phyloP scores from a whole-genome alignment of 257 asterid genomes.

The Scutellaria minor region DNA sequence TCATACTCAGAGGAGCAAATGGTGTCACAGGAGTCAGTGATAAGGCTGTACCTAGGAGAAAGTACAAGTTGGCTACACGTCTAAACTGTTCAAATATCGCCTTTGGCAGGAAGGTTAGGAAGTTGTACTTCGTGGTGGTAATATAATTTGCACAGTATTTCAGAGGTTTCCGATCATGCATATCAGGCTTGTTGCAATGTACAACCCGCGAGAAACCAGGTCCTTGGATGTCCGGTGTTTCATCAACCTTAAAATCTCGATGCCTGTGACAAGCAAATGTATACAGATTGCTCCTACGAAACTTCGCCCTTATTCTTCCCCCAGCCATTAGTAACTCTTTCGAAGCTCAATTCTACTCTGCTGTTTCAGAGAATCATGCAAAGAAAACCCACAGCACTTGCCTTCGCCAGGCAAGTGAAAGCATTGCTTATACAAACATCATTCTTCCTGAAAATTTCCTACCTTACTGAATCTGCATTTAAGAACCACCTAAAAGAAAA shows the following conservation, averaged over 20 bases:
- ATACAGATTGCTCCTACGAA: slow-evolving; percentile 78
- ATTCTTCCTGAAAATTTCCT: slow-evolving; percentile 37
- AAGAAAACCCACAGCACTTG: slow-evolving; percentile 44
- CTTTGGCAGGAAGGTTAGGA: slow-evolving; percentile 84
- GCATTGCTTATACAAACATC: slow-evolving; percentile 34
- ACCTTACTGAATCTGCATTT: slow-evolving; percentile 29
- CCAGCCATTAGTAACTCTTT: slow-evolving; percentile 54
- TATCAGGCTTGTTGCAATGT: slow-evolving; percentile 76
- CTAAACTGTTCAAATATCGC: slow-evolving; percentile 92
- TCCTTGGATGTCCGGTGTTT: slow-evolving; percentile 57
- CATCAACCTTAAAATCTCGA: slow-evolving; percentile 50
- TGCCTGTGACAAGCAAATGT: slow-evolving; percentile 79
- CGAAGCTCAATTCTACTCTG: slow-evolving; percentile 35
- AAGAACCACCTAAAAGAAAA: slow-evolving; percentile 45
- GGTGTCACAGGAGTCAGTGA: slow-evolving; percentile 88
- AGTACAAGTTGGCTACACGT: slow-evolving; percentile 95
- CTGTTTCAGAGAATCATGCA: slow-evolving; percentile 17
- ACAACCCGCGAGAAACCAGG: slow-evolving; percentile 85
- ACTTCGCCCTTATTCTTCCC: slow-evolving; percentile 76
- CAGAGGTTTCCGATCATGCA: slow-evolving; percentile 70
- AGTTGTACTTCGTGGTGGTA: slow-evolving; percentile 93
- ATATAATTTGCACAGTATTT: slow-evolving; percentile 75
- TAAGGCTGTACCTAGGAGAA: slow-evolving; percentile 82
- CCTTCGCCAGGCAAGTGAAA: slow-evolving; percentile 51
- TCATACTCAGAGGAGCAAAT: slow-evolving; percentile 78